Evolutionary conservation across 2,329 filamentous ascomycete genomes (phyloP).

Genomic region (Diaporthe australafricana): DNA sequence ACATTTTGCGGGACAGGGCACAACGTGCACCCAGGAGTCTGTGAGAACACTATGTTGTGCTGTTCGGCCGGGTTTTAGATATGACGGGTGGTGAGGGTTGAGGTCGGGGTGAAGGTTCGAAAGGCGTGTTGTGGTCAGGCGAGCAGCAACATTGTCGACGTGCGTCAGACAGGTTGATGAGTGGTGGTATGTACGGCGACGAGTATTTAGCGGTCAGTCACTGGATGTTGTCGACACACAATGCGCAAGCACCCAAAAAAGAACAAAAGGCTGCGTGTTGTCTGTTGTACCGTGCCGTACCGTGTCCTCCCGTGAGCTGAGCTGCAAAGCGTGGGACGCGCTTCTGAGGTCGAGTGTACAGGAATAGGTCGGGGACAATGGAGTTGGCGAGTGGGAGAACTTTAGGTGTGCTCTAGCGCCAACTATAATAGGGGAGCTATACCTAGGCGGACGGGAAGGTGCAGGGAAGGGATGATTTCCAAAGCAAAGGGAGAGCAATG

Average conservation of each 20-base stretch:
- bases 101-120: neutral
- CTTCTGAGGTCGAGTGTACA: neutral
- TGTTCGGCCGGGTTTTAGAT: too few species aligned
- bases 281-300: constrained; percentile 2
- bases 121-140: constrained; percentile 10
- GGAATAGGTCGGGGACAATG: constrained; percentile 17
- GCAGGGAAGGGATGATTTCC: constrained; percentile 6
- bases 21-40: constrained; percentile 1
- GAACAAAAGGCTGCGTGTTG: neutral
- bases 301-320: neutral
- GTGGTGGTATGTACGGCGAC: constrained; percentile 10
- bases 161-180: neutral
- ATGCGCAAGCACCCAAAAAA: neutral
- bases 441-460: neutral
- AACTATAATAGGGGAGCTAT: constrained; percentile 19
- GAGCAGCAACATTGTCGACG: constrained; percentile 29
- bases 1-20: constrained; percentile 1
- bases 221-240: neutral
- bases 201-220: constrained; percentile 13
- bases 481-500: neutral
- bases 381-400: neutral
- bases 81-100: neutral
- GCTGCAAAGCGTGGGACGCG: neutral
- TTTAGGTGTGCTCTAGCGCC: constrained; percentile 15
- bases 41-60: neutral